Conservation (phyloP, 345 rosid species). For the Salix udensis region DNA sequence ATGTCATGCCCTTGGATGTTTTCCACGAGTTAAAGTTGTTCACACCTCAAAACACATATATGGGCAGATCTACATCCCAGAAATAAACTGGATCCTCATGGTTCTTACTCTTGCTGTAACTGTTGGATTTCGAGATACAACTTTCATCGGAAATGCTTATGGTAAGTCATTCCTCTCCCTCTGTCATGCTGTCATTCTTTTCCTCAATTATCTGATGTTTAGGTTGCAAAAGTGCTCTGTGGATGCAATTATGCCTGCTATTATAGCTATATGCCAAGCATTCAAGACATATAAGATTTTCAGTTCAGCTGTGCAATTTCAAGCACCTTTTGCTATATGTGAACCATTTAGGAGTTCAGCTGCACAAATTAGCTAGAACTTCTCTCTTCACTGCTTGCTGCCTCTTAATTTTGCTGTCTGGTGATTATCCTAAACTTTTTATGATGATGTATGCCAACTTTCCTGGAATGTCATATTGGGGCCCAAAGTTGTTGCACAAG, state of each 20-base stretch:
- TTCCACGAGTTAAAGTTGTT: slow-evolving; percentile 90
- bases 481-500: background rate
- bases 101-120: slow-evolving; percentile 76
- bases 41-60: slow-evolving; percentile 77
- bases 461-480: background rate
- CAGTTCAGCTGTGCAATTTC: background rate
- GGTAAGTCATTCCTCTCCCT: slow-evolving; percentile 41
- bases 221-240: background rate
- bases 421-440: background rate
- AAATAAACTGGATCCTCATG: slow-evolving; percentile 97
- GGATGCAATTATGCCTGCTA: background rate
- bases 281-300: background rate
- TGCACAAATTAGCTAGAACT: background rate
- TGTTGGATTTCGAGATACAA: slow-evolving; percentile 70
- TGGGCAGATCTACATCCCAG: slow-evolving; percentile 95
- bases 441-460: background rate
- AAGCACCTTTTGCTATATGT: too few species aligned
- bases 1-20: slow-evolving; percentile 93
- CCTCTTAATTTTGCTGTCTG: background rate
- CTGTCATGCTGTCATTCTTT: background rate
- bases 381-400: background rate
- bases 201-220: background rate
- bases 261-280: background rate
- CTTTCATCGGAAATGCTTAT: slow-evolving; percentile 86
- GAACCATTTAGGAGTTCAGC: background rate